Percentiles rank a stretch among this genome's conserved stretches.
phyloP scores from a whole-genome alignment of 1,284 basidiomycete species.

The Fomitopsis pinicola region DNA sequence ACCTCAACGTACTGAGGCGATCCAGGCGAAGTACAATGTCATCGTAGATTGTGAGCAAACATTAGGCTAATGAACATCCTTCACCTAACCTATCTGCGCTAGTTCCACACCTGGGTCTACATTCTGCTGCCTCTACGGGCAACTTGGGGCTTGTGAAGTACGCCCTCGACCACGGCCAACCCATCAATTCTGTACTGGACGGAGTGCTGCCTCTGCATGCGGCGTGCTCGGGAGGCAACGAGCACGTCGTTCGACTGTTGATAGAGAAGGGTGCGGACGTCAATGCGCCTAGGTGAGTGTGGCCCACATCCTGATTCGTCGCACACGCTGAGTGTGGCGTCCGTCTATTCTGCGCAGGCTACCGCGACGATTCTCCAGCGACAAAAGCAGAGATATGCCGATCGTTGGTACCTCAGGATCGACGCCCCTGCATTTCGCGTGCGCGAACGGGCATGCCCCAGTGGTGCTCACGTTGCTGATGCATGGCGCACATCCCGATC shows the following conservation, averaged over 20 bases:
- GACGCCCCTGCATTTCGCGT: conserved; percentile 92
- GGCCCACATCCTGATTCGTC: not conserved
- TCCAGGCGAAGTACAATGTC: conserved; percentile 75
- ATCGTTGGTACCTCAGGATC: conserved; percentile 81
- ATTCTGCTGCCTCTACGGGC: conserved; percentile 84
- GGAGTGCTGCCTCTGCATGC: conserved; percentile 91
- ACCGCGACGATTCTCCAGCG: conserved; percentile 73
- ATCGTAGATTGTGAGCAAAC: conserved; percentile 65
- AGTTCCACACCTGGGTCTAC: conserved; percentile 86
- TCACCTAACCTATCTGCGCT: not conserved
- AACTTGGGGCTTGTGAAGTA: conserved; percentile 86
- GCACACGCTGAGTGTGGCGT: conserved; percentile 35
- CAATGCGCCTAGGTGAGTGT: conserved; percentile 73
- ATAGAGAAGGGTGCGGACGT: conserved; percentile 92
- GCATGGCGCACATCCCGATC: conserved; percentile 74
- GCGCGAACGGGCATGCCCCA: conserved; percentile 81
- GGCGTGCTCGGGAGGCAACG: conserved; percentile 83
- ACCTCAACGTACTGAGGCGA: conserved; percentile 47
- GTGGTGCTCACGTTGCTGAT: conserved; percentile 75
- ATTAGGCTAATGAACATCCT: not conserved
- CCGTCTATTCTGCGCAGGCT: conserved; percentile 39
- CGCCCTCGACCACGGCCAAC: conserved; percentile 89
- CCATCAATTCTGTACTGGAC: conserved; percentile 88
- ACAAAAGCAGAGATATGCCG: conserved; percentile 60
- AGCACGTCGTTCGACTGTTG: conserved; percentile 79